Conservation (phyloP, 345 rosid species). For the Linum usitatissimum region DNA sequence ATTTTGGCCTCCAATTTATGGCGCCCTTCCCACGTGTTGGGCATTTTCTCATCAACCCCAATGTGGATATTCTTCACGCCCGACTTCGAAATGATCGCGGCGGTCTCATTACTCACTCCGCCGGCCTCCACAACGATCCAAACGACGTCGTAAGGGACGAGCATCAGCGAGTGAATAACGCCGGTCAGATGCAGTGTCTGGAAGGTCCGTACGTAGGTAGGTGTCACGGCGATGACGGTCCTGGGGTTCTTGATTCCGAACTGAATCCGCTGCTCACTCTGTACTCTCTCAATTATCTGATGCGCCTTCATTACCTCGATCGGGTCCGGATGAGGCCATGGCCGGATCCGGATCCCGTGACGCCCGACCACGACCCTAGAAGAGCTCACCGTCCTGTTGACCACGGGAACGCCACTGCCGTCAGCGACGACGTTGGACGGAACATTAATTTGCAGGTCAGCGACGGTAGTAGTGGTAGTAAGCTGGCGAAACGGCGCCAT, state of each 20-base stretch:
- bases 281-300: conserved; percentile 75
- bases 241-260: conserved; percentile 63
- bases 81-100: conserved; percentile 48
- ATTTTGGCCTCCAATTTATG: conserved; percentile 61
- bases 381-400: conserved; percentile 21
- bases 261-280: conserved; percentile 69
- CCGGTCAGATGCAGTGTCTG: conserved; percentile 86
- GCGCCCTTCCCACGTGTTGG: conserved; percentile 67
- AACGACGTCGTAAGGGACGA: conserved; percentile 69
- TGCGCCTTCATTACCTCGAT: conserved; percentile 90
- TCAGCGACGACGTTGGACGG: background rate
- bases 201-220: conserved; percentile 90
- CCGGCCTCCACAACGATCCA: conserved; percentile 99
- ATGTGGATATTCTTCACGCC: conserved; percentile 54
- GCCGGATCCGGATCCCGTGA: conserved; percentile 99
- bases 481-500: conserved; percentile 50
- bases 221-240: conserved; percentile 64
- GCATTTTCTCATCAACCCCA: conserved; percentile 60
- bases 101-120: conserved; percentile 68
- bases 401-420: conserved; percentile 1
- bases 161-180: conserved; percentile 86
- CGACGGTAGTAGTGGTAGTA: conserved; percentile 1
- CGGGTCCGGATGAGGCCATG: conserved; percentile 98
- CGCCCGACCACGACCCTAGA: conserved; percentile 77
- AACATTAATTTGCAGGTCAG: conserved; percentile 12